These are phyloP conservation scores for Nitzschia sp. DNA, from an alignment of 108 stramenopile species.

Conservation along the genomic window DNA sequence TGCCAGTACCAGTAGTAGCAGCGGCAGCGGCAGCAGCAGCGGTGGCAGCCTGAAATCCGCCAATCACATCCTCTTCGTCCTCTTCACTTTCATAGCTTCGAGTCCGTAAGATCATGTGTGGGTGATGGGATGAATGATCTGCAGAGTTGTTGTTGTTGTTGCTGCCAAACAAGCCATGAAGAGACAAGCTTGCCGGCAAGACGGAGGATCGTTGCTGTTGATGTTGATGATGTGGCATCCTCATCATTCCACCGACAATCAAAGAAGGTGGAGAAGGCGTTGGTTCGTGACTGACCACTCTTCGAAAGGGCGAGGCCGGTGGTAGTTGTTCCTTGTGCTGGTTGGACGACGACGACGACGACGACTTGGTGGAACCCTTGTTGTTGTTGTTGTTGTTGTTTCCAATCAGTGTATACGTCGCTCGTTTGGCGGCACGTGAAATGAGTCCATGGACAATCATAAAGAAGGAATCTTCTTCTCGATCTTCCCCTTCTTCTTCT, in stretches of 20 bases:
- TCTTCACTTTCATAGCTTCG: background rate
- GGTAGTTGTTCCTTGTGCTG: background rate
- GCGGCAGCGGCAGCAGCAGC: too few relatives aligned
- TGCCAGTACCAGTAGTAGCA: background rate
- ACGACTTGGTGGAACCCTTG: slow-evolving; percentile 2
- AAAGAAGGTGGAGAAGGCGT: background rate
- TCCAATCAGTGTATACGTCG: slow-evolving; percentile 25
- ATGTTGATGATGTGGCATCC: too few relatives aligned
- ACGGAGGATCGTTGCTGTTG: background rate
- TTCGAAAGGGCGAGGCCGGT: slow-evolving; percentile 8
- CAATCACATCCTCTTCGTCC: too few relatives aligned
- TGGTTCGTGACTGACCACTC: slow-evolving; percentile 2
- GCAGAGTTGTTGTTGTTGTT: background rate
- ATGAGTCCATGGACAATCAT: slow-evolving; percentile 29
- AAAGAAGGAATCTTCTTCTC: slow-evolving; percentile 22
- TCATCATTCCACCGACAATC: background rate
- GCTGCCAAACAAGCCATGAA: background rate
- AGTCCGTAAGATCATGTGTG: background rate
- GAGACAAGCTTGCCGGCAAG: background rate
- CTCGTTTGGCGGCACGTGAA: slow-evolving; percentile 14
- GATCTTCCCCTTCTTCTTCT: background rate
- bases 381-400: slow-evolving; percentile 4
- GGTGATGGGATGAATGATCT: too few relatives aligned
- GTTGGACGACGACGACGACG: background rate
- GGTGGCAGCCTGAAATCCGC: too few relatives aligned